Evolutionary conservation across 306 rosid species (phyloP).

Genomic region (Corylus avellana): DNA sequence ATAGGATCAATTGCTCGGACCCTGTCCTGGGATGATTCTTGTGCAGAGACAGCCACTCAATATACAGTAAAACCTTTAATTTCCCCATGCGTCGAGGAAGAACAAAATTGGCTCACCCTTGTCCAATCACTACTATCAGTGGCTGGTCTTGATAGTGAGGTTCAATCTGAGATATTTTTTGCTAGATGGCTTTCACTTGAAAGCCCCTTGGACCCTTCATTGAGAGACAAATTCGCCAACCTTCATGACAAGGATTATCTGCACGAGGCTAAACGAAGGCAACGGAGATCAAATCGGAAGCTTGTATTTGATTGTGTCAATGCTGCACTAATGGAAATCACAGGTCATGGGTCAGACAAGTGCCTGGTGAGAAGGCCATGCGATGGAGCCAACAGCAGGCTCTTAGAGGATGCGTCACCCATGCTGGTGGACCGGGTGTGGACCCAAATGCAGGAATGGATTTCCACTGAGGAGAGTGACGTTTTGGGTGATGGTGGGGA

Average conservation of each 20-base stretch:
- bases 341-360: slow-evolving; percentile 44
- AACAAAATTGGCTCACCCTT: slow-evolving; percentile 60
- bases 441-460: slow-evolving; percentile 70
- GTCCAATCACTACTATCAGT: slow-evolving; percentile 68
- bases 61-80: slow-evolving; percentile 51
- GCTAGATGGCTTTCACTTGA: slow-evolving; percentile 69
- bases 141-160: slow-evolving; percentile 58
- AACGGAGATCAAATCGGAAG: slow-evolving; percentile 62
- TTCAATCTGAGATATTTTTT: slow-evolving; percentile 36
- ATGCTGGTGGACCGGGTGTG: slow-evolving; percentile 60
- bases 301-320: slow-evolving; percentile 79
- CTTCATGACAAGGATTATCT: slow-evolving; percentile 50
- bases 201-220: slow-evolving; percentile 76
- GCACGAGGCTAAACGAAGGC: slow-evolving; percentile 75
- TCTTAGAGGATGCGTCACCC: slow-evolving; percentile 41
- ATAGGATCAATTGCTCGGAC: slow-evolving; percentile 91
- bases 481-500: slow-evolving; percentile 59
- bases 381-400: slow-evolving; percentile 37
- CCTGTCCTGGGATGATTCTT: slow-evolving; percentile 71
- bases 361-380: slow-evolving; percentile 31
- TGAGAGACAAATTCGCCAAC: slow-evolving; percentile 68
- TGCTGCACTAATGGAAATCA: slow-evolving; percentile 57
- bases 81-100: slow-evolving; percentile 56
- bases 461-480: slow-evolving; percentile 52
- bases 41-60: slow-evolving; percentile 50